Evolutionary conservation across 176 grass and related monocot species (phyloP), one percentile per base, ranked within the genome.

Genomic region (Ampelocalamus luodianensis): DNA sequence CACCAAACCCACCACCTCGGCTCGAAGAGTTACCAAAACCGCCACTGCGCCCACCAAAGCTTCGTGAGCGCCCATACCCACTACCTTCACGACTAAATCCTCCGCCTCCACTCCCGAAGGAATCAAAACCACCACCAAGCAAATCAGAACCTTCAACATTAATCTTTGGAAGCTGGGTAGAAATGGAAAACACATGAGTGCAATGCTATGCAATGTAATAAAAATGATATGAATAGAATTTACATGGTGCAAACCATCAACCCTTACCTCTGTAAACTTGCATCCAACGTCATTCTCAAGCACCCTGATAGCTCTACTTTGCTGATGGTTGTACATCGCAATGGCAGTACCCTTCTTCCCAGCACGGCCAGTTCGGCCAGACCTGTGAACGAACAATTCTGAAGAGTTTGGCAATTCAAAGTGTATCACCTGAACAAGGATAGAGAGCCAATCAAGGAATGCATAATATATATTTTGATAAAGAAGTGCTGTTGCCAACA

Each of bases 361-460:
- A 84, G 97, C 97, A 75, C 97, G 93, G 6, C 93, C 97, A 67
- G 97, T 99, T 86, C 97, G 93, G 61, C 97, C 93, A 86, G 97
- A 96, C 68, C 97, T 88, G 62, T 99, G 97, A 72, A 99, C 97
- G 7, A 99, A 99, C 74, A 99, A 63, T 72, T 99, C 97, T 54
- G 97, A 86, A 32, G 87, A 86, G 86, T 94, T 99, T 27, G 97
- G 97, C 44, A 99, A 76, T 91, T 99, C 97, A 84, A 76, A 94
- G 78, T 99, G 97, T 89, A 99, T 85, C 78, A 96, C 90, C 96
- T 99, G 50, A 72, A 44, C 12, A 88, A 68, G 68, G 50, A 71
- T 23, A 20, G 26, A 63, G 22, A 82, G 68, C 17, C 67, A 53
- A 34, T 38, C 12, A 74, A 46, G 17, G 42, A 36, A 67, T 76